A percentile compares a stretch with the other conserved stretches of the same genome.
Conservation (phyloP, 441 rosid genomes). For the Bruguiera hainesii region DNA sequence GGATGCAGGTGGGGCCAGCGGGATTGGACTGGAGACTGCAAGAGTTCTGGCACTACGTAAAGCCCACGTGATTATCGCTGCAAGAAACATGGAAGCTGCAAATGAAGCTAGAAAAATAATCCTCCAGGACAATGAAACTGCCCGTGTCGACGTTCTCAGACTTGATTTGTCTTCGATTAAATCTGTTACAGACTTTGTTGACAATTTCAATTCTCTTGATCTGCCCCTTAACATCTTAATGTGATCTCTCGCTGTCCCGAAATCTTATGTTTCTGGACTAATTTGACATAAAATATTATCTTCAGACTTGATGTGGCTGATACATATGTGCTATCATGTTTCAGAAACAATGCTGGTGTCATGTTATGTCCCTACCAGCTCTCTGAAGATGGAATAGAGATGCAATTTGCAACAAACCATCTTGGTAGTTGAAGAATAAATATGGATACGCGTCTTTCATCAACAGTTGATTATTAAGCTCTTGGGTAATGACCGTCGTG, state of each 20-base stretch:
- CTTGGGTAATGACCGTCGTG: neutral
- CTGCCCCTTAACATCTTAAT: slow-evolving; percentile 76
- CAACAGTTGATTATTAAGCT: neutral
- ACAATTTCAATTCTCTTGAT: slow-evolving; percentile 45
- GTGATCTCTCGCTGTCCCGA: slow-evolving; percentile 27
- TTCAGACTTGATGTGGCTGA: neutral
- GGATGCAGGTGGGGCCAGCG: slow-evolving; percentile 76
- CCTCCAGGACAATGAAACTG: slow-evolving; percentile 29
- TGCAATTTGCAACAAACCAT: slow-evolving; percentile 78
- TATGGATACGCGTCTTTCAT: neutral
- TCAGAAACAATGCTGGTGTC: slow-evolving; percentile 84
- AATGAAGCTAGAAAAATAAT: slow-evolving; percentile 50
- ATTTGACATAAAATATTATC: neutral
- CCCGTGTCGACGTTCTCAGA: slow-evolving; percentile 49
- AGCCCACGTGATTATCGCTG: slow-evolving; percentile 75
- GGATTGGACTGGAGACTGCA: slow-evolving; percentile 88
- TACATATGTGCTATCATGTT: neutral
- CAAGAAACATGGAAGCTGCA: slow-evolving; percentile 74
- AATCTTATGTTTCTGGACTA: neutral
- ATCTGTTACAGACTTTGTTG: slow-evolving; percentile 51
- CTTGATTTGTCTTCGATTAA: slow-evolving; percentile 61
- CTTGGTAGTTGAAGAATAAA: slow-evolving; percentile 37
- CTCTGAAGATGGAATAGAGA: slow-evolving; percentile 69
- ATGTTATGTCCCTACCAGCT: slow-evolving; percentile 85
- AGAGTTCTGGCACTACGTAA: slow-evolving; percentile 64